phyloP scores from a whole-genome alignment of 1,284 basidiomycete species.

The Tilletia caries region DNA sequence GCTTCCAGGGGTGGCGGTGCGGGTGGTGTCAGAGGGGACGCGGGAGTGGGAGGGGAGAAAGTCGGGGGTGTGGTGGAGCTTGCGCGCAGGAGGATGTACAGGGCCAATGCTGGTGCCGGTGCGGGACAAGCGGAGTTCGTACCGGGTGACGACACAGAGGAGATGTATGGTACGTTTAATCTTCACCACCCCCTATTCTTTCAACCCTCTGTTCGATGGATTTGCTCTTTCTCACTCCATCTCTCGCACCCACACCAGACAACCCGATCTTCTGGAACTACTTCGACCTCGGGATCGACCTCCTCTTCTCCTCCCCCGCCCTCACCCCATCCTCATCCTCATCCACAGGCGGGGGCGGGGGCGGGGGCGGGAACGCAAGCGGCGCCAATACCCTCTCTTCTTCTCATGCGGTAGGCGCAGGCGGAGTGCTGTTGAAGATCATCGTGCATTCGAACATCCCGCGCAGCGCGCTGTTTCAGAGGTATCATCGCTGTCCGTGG shows the following conservation, averaged over 20 bases:
- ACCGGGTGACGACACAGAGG: neutral
- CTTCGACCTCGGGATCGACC: constrained; percentile 35
- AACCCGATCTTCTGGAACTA: constrained; percentile 38
- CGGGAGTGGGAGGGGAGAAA: neutral
- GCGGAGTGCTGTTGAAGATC: constrained; percentile 27
- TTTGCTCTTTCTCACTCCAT: neutral
- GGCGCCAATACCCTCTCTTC: neutral
- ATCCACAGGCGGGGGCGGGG: neutral
- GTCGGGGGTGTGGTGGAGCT: neutral
- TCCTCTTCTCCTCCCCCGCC: constrained; percentile 24
- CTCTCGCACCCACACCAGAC: neutral
- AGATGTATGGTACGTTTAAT: neutral
- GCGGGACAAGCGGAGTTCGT: neutral
- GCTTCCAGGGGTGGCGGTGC: neutral
- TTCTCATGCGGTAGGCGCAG: constrained; percentile 19
- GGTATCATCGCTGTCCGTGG: constrained; percentile 34
- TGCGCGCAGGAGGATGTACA: constrained; percentile 17
- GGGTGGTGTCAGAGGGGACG: neutral
- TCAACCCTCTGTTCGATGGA: no score
- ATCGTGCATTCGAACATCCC: constrained; percentile 33
- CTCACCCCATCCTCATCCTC: neutral
- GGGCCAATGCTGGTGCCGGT: neutral
- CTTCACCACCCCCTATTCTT: neutral
- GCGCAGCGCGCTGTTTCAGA: constrained; percentile 31
- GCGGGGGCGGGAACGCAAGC: neutral